phyloP scores from a whole-genome alignment of 2,329 filamentous ascomycete genomes.

The Eutypa lata region DNA sequence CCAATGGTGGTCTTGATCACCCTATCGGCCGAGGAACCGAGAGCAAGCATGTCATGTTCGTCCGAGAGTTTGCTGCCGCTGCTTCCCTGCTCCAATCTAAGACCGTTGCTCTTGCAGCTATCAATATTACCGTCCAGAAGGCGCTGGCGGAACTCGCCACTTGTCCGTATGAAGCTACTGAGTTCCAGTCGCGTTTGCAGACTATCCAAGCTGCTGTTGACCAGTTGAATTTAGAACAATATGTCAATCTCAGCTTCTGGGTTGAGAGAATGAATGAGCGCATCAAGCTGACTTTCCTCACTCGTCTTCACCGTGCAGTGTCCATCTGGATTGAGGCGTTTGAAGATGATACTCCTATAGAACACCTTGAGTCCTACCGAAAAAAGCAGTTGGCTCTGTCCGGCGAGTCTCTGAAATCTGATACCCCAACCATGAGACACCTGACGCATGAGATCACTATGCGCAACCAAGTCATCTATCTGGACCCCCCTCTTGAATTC shows the following conservation, averaged over 20 bases:
- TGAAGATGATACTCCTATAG: slow-evolving; percentile 51
- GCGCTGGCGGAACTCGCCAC: slow-evolving; percentile 78
- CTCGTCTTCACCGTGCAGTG: slow-evolving; percentile 82
- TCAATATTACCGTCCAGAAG: slow-evolving; percentile 78
- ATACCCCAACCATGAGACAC: slow-evolving; percentile 64
- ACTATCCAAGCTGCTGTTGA: slow-evolving; percentile 90
- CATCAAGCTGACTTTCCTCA: slow-evolving; percentile 75
- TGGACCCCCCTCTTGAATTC: slow-evolving; percentile 89
- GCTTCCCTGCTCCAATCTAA: slow-evolving; percentile 88
- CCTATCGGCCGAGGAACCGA: slow-evolving; percentile 57
- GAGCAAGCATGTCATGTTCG: slow-evolving; percentile 94
- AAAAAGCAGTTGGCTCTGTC: slow-evolving; percentile 46
- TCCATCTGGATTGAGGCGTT: slow-evolving; percentile 86
- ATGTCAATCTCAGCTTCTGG: slow-evolving; percentile 89
- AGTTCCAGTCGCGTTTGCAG: slow-evolving; percentile 78
- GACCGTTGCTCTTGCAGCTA: slow-evolving; percentile 72
- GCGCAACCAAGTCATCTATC: slow-evolving; percentile 95
- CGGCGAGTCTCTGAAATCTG: slow-evolving; percentile 43
- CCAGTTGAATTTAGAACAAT: slow-evolving; percentile 93
- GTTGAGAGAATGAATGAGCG: slow-evolving; percentile 82
- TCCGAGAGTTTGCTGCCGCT: slow-evolving; percentile 85
- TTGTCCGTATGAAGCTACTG: slow-evolving; percentile 76
- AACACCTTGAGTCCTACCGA: slow-evolving; percentile 47
- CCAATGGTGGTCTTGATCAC: slow-evolving; percentile 58
- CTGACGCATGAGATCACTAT: slow-evolving; percentile 92